These are phyloP conservation scores for Metschnikowia chrysomelidarum DNA, from an alignment of 805 yeast genomes.

Conservation along the genomic window DNA sequence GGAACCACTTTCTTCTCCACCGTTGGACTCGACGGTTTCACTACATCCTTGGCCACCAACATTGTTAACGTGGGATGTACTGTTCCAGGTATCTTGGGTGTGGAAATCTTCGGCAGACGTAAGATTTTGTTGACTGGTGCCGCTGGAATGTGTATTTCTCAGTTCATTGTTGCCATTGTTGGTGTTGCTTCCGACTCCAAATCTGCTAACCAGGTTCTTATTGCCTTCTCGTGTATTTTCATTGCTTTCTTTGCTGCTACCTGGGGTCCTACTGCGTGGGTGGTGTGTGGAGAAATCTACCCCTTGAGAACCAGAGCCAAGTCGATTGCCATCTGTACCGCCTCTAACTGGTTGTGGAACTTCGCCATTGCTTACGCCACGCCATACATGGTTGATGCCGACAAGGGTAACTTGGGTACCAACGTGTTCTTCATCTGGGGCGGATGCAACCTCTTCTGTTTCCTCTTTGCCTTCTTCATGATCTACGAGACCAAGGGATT, in stretches of 20 bases:
- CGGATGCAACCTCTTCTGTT: conserved; percentile 37
- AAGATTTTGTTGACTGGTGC: conserved; percentile 60
- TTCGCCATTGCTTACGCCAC: conserved; percentile 42
- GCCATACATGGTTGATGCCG: conserved; percentile 41
- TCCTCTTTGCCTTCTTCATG: conserved; percentile 30
- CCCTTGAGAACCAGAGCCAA: conserved; percentile 39
- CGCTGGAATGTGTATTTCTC: conserved; percentile 58
- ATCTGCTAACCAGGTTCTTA: conserved; percentile 33
- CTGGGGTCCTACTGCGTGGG: conserved; percentile 44
- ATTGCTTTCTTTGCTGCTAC: conserved; percentile 43
- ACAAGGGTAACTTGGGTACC: conserved; percentile 40
- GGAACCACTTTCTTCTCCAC: conserved; percentile 77
- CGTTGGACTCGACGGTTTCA: conserved; percentile 56
- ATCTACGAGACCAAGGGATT: conserved; percentile 43
- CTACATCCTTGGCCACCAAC: conserved; percentile 33
- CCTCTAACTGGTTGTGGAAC: conserved; percentile 44
- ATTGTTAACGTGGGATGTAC: conserved; percentile 40
- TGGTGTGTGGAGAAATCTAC: conserved; percentile 36
- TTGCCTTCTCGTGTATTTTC: conserved; percentile 39
- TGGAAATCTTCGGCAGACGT: conserved; percentile 66
- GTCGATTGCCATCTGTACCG: conserved; percentile 40
- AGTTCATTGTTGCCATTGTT: conserved; percentile 44
- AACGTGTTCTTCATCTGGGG: conserved; percentile 46
- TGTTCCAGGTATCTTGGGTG: conserved; percentile 47
- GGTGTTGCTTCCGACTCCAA: conserved; percentile 38